These are phyloP conservation scores for Thermomucor indicae-seudaticae DNA, from an alignment of 371 early-diverging fungal species.

Conservation along the genomic window DNA sequence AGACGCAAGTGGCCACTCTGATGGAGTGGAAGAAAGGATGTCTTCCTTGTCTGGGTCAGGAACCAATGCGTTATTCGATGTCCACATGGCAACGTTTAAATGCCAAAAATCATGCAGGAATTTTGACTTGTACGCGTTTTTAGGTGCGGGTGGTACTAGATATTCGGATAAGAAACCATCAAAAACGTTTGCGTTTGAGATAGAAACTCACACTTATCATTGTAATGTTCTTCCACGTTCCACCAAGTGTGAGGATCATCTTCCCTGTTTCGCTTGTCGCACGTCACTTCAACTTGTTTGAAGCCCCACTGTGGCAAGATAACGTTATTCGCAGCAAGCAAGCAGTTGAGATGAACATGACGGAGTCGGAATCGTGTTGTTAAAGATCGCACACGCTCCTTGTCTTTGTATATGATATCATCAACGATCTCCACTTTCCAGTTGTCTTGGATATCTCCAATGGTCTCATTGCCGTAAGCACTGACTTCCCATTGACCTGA, in stretches of 20 bases:
- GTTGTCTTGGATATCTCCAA: conserved; percentile 82
- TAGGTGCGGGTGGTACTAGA: conserved; percentile 56
- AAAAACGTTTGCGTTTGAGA: background rate
- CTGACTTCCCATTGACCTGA: conserved; percentile 83
- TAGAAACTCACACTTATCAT: conserved; percentile 52
- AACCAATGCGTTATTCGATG: conserved; percentile 95
- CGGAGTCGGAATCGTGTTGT: conserved; percentile 88
- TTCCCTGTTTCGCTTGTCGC: conserved; percentile 69
- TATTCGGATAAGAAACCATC: background rate
- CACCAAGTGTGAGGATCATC: conserved; percentile 74
- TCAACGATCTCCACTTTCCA: conserved; percentile 90
- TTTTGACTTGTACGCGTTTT: conserved; percentile 63
- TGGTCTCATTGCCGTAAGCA: conserved; percentile 70
- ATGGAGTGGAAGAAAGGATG: conserved; percentile 81
- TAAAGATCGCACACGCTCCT: conserved; percentile 64
- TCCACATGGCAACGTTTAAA: conserved; percentile 97
- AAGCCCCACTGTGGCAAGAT: conserved; percentile 98
- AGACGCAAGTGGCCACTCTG: conserved; percentile 92
- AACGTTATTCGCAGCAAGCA: conserved; percentile 72
- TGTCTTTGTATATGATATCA: conserved; percentile 37
- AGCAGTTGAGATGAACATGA: conserved; percentile 78
- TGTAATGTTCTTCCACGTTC: conserved; percentile 96
- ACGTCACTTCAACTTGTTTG: conserved; percentile 93
- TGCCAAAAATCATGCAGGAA: conserved; percentile 91
- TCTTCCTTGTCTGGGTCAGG: conserved; percentile 97